phyloP scores from a whole-genome alignment of 1,139 yeast genomes.

The Taphrina confusa region DNA sequence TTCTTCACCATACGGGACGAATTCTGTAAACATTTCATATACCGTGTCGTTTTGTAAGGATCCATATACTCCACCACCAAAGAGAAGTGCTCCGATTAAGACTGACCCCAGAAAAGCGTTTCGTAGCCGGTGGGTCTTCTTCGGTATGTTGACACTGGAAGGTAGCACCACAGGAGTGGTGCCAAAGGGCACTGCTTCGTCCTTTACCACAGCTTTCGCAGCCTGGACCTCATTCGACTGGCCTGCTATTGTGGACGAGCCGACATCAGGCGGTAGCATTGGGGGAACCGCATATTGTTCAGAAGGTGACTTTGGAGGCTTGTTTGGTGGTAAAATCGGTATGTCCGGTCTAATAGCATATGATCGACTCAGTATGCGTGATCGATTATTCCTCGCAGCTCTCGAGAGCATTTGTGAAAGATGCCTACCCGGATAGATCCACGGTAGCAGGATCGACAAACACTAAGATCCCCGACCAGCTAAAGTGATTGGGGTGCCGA shows the following conservation, averaged over 20 bases:
- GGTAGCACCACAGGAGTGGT: slow-evolving; percentile 15
- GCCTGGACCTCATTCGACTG: background rate
- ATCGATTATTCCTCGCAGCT: background rate
- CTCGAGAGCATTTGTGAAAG: slow-evolving; percentile 13
- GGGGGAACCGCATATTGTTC: slow-evolving; percentile 25
- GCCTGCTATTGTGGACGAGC: slow-evolving; percentile 6
- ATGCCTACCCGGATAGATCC: too few relatives aligned
- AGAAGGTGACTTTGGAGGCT: background rate
- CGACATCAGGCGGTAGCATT: slow-evolving; percentile 21
- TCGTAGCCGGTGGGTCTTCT: slow-evolving; percentile 18
- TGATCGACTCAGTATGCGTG: background rate
- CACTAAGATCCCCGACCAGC: too few relatives aligned
- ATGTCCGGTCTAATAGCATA: slow-evolving; percentile 29
- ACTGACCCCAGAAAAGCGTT: slow-evolving; percentile 33
- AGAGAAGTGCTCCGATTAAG: slow-evolving; percentile 41
- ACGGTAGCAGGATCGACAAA: too few relatives aligned
- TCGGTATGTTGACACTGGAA: background rate
- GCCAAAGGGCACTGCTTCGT: slow-evolving; percentile 23
- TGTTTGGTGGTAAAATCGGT: slow-evolving; percentile 24
- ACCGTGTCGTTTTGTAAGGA: slow-evolving; percentile 48
- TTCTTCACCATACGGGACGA: slow-evolving; percentile 62
- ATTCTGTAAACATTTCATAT: slow-evolving; percentile 56
- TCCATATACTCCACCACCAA: slow-evolving; percentile 49
- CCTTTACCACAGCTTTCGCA: background rate
- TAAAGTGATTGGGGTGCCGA: too few relatives aligned